These are phyloP conservation scores for Cercospora sp. DNA, from an alignment of 2,329 filamentous ascomycete species.

Conservation along the genomic window DNA sequence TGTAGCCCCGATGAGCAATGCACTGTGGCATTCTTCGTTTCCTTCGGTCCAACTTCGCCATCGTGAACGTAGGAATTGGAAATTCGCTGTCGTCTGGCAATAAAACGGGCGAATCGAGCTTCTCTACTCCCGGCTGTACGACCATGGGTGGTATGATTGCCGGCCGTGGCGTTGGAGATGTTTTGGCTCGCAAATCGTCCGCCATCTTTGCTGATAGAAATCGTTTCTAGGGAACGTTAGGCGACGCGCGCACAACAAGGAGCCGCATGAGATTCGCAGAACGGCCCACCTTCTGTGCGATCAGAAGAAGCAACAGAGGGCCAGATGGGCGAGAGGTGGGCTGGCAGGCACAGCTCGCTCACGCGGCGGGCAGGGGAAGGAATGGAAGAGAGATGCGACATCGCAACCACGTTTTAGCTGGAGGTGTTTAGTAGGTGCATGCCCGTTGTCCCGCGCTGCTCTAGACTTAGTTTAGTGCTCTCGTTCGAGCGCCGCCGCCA, in stretches of 20 bases:
- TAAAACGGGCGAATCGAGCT: conserved; percentile 31
- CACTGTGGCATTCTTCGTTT: conserved; percentile 60
- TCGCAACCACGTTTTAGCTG: neutral
- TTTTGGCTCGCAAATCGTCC: neutral
- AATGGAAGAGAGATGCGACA: neutral
- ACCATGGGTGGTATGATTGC: conserved; percentile 33
- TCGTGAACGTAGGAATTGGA: conserved; percentile 28
- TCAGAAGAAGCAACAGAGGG: neutral
- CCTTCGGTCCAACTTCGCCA: conserved; percentile 25
- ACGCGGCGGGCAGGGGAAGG: neutral
- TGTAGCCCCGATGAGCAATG: conserved; percentile 79
- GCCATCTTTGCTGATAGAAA: neutral
- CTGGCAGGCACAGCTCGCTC: neutral
- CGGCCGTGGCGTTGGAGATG: conserved; percentile 16
- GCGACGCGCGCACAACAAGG: neutral
- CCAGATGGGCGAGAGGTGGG: neutral
- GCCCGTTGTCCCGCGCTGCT: neutral
- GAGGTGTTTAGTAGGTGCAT: neutral
- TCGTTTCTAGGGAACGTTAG: neutral
- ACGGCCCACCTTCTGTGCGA: neutral
- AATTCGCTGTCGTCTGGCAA: conserved; percentile 30
- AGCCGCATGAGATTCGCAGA: neutral
- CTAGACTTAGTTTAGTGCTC: neutral
- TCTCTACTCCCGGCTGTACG: conserved; percentile 35
- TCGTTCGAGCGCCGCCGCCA: neutral